Base-by-base conservation (phyloP, 805 yeast genomes). In the Suhomyces kilbournensis region DNA sequence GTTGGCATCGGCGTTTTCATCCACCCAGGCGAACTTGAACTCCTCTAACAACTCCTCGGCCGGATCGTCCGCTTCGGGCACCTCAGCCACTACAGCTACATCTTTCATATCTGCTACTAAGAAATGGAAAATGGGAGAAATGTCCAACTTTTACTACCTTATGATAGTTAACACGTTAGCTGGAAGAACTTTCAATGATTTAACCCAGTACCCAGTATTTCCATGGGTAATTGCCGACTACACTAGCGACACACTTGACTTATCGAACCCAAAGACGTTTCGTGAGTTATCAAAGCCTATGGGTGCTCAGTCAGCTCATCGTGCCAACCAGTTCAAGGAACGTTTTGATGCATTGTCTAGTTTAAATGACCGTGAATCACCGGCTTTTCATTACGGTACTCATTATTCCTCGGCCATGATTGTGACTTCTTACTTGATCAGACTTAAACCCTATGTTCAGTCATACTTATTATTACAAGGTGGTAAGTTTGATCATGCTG, bases 321-420 rank as follows among this genome's bases (percentile, higher is more conserved):
- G 97, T 52, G 88, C 84, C 2, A 57, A 62, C 0, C 83, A 82
- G 60, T 90, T 90, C 60, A 70, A 73, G 46, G 94, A 89, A 51
- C 69, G 97, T 49, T 91, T 77, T 60, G 85, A 85, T 19, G 91
- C 96, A 0, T 69, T 89, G 22, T 78, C 72, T 20, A 83, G 87
- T 50, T 71, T 90, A 52, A 60, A 79, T 15, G 91, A 86, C 56
- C 74, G 68, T 0, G 53, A 60, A 19, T 74, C 90, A 0, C 90
- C 91, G 0, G 88, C 96, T 0, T 90, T 90, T 67, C 96, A 90
- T 65, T 90, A 90, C 62, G 97, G 97, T 2, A 91, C 97, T 0
- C 97, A 90, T 66, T 90, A 90, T 64, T 90, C 96, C 0, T 88
- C 96, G 0, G 96, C 97, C 0, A 91, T 90, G 97, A 90, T 90